phyloP scores from a whole-genome alignment of 1,284 basidiomycete species.

The Apiotrichum sp. region DNA sequence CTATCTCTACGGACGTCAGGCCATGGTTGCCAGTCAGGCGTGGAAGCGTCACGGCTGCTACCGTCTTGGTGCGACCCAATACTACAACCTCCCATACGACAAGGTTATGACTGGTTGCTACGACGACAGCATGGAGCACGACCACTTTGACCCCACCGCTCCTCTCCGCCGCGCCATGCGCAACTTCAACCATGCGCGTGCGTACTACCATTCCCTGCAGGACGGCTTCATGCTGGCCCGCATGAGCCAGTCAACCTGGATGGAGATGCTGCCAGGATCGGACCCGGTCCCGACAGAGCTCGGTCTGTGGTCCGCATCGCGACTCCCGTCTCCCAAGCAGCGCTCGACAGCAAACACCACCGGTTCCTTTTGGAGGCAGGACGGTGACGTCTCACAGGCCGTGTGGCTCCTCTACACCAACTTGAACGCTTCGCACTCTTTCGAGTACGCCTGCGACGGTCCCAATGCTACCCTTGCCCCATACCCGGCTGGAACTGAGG shows the following conservation, averaged over 20 bases:
- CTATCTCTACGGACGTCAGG: slow-evolving; percentile 79
- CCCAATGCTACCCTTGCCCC: slow-evolving; percentile 69
- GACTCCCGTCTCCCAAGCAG: slow-evolving; percentile 56
- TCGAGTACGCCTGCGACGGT: slow-evolving; percentile 57
- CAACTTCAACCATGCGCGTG: slow-evolving; percentile 66
- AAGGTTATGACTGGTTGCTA: slow-evolving; percentile 69
- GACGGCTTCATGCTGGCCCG: slow-evolving; percentile 76
- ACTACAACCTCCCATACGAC: slow-evolving; percentile 80
- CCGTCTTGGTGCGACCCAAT: slow-evolving; percentile 75
- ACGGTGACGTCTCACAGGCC: slow-evolving; percentile 53
- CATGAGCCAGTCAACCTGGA: slow-evolving; percentile 72
- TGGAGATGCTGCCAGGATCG: slow-evolving; percentile 72
- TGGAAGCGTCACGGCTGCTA: slow-evolving; percentile 93
- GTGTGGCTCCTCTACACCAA: slow-evolving; percentile 80
- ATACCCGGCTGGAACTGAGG: slow-evolving; percentile 55
- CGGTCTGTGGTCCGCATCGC: slow-evolving; percentile 74
- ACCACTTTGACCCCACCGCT: slow-evolving; percentile 87
- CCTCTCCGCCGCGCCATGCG: slow-evolving; percentile 65
- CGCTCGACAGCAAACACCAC: slow-evolving; percentile 26
- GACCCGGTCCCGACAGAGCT: slow-evolving; percentile 71
- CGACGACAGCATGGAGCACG: slow-evolving; percentile 80
- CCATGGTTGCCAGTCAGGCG: slow-evolving; percentile 76
- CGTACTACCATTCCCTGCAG: slow-evolving; percentile 63
- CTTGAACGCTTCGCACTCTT: slow-evolving; percentile 65
- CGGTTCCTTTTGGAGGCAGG: slow-evolving; percentile 38